phyloP scores from a whole-genome alignment of 2,329 filamentous ascomycete species.

The Diaporthe amygdali region DNA sequence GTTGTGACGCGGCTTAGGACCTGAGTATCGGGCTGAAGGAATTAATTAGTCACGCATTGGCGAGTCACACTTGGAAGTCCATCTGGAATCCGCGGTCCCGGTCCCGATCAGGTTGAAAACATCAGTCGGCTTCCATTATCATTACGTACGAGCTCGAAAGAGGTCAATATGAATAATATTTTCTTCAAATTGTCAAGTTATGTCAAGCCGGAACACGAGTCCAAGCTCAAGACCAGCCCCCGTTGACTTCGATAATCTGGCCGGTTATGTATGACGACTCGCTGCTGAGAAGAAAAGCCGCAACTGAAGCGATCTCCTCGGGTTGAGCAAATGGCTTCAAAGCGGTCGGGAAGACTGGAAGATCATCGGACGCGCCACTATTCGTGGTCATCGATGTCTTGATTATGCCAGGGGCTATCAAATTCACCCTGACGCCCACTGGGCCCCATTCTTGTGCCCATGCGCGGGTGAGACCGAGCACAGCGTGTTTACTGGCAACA shows the following conservation, averaged over 20 bases:
- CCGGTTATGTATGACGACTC: not conserved
- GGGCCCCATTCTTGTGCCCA: not conserved
- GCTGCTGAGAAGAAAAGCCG: not conserved
- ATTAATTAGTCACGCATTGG: no score
- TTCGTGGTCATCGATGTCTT: not conserved
- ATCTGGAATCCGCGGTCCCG: no score
- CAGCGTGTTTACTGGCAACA: slow-evolving; percentile 40
- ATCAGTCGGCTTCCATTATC: no score
- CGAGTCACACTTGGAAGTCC: no score
- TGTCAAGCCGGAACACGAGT: no score
- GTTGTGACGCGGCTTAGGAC: no score
- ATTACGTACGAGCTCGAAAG: no score
- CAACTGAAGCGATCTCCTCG: not conserved
- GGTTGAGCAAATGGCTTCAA: not conserved
- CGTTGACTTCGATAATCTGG: not conserved
- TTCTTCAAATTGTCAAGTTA: no score
- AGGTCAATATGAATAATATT: no score
- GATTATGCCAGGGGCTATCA: not conserved
- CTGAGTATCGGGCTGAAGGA: no score
- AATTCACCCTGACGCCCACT: not conserved
- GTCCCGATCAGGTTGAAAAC: no score
- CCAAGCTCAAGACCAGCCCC: no score
- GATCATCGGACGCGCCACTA: not conserved
- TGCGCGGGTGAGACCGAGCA: slow-evolving; percentile 39
- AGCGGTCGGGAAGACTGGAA: not conserved